Percentiles rank a stretch among this genome's conserved stretches.
Evolutionary conservation across 202 grass and related monocot genomes (phyloP).

Genomic region (Panicum virgatum): DNA sequence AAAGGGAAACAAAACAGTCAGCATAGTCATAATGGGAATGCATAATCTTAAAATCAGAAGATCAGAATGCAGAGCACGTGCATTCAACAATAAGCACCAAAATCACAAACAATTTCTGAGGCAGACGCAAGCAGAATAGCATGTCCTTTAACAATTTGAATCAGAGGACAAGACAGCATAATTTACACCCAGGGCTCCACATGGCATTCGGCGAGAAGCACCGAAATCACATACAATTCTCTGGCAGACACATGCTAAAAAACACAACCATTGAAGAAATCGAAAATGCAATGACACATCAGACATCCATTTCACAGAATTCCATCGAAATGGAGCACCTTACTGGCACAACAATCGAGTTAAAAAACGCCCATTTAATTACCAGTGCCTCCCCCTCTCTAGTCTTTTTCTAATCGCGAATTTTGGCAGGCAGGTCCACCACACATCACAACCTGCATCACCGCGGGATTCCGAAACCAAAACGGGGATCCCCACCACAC

Average conservation of each 20-base stretch:
- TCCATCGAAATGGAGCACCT: background rate
- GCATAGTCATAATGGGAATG: background rate
- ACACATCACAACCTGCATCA: background rate
- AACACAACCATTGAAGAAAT: background rate
- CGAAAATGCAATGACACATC: background rate
- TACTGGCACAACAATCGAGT: background rate
- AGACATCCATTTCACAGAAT: constrained; percentile 1
- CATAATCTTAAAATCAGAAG: background rate
- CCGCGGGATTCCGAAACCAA: background rate
- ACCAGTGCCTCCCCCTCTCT: background rate
- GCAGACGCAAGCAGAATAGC: background rate
- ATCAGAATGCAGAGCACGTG: background rate
- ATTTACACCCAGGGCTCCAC: background rate
- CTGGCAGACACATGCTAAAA: background rate
- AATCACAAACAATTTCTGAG: background rate
- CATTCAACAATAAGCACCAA: background rate
- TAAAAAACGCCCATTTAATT: background rate
- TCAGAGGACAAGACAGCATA: background rate
- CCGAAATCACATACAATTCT: background rate
- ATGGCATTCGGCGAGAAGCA: background rate
- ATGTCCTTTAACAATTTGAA: background rate
- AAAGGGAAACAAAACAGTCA: constrained; percentile 16
- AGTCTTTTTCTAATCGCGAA: background rate
- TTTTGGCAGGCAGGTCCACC: background rate
- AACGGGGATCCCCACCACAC: background rate